Evolutionary conservation across 305 asterid species (phyloP), one percentile per base, ranked within the genome.

Genomic region (Monarda citriodora): DNA sequence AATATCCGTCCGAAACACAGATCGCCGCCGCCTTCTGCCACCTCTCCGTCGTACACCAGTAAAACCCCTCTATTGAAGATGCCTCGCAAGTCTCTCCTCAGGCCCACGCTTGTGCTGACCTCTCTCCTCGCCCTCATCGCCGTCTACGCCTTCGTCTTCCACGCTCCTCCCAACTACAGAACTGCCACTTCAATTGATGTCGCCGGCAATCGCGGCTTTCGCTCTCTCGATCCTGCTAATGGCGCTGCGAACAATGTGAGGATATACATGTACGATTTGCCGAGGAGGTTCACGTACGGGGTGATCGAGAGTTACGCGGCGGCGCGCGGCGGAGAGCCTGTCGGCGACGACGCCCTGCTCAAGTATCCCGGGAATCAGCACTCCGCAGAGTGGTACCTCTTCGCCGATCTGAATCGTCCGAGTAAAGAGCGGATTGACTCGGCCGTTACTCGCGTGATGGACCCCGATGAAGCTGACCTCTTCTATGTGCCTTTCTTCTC

Each of bases 321-420:
- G 74, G 88, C 97, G 32, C 86, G 97, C 16, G 97, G 95, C 0
- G 89, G 82, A 17, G 58, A 59, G n/a, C 25, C 76, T 9, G 70
- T 53, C 29, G 70, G 23, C 22, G 70, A 69, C 14, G 99, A 83
- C 58, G 79, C 83, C 17, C 49, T 63, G 72, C 77, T 82, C 54
- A 94, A 86, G 85, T 94, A 94, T 63, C 99, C 99, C 2, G 97
- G 97, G 45, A 77, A 90, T 71, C 99, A 90, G 83, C 99, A 94
- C 73, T 76, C 96, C 2, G 97, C 93, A 18, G 99, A 94, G 81
- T 94, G 99, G 97, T 72, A 86, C 71, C 75, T 94, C 70, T 94
- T 90, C 46, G 64, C 82, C 38, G 95, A 91, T 75, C 68, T 94
- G 63, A 69, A 79, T 47, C 77, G 82, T 63, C 77, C 82, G 72